Conservation (phyloP, 2,329 filamentous ascomycete species). For the Aspergillus hortae region DNA sequence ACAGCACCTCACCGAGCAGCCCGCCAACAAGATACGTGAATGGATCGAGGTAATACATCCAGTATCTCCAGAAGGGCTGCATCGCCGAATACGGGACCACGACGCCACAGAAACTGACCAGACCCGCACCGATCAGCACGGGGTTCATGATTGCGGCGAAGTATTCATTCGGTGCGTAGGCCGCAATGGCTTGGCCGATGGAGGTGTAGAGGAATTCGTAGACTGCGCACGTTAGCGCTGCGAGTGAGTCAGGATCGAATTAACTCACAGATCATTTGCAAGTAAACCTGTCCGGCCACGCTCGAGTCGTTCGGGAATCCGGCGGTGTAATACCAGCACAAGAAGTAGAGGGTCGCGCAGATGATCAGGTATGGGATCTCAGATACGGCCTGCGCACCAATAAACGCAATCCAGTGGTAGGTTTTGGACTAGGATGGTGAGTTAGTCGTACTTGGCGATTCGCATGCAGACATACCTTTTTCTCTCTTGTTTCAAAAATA, state of each 20-base stretch:
- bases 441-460: background rate
- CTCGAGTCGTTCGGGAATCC: constrained; percentile 39
- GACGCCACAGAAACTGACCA: constrained; percentile 40
- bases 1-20: constrained; percentile 34
- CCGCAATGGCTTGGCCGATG: constrained; percentile 50
- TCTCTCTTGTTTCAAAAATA: constrained; percentile 58
- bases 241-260: background rate
- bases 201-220: constrained; percentile 44
- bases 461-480: constrained; percentile 38
- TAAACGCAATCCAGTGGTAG: constrained; percentile 59
- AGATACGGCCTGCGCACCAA: constrained; percentile 49
- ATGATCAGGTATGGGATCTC: constrained; percentile 47
- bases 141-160: constrained; percentile 59
- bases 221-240: constrained; percentile 22
- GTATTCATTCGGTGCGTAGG: constrained; percentile 59
- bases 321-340: constrained; percentile 58
- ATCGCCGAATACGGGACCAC: constrained; percentile 36
- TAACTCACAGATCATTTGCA: constrained; percentile 37
- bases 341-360: constrained; percentile 45
- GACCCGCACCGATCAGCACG: constrained; percentile 47
- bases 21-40: constrained; percentile 43
- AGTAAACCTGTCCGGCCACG: constrained; percentile 36
- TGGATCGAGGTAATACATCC: constrained; percentile 44
- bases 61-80: constrained; percentile 42
- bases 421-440: constrained; percentile 47